Base-by-base conservation (phyloP, 2,329 filamentous ascomycete genomes). In the Talaromyces sp. region DNA sequence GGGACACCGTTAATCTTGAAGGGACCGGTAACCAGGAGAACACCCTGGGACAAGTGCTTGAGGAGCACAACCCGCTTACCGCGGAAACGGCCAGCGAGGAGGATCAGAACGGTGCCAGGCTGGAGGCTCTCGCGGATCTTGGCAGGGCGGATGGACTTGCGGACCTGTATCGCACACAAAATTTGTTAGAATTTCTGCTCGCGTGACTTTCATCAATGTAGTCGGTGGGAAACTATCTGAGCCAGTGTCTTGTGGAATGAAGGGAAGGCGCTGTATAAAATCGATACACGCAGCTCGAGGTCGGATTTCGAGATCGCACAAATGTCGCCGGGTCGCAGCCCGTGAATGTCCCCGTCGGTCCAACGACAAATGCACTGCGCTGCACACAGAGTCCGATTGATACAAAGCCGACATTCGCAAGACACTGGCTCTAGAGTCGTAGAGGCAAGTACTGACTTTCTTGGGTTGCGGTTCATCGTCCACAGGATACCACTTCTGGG, bases 1-100 rank as follows among this genome's bases (percentile, higher is more conserved):
- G 94, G 94, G 69, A 99, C 94, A 81, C 94, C 94, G 85, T 99
- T 99, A 84, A 99, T 89, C 89, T 97, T 99, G 90, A 97, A 99
- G 79, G 94, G 94, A 75, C 94, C 94, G 78, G 94, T 99, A 75
- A 99, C 92, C 79, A 99, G 91, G 80, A 99, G 92, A 70, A 97
- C 91, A 83, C 94, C 94, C 85, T 97, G 91, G 77, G 91, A 85
- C 77, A 99, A 92, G 81, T 89, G 87, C 88, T 97, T 97, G 80
- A 99, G 90, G 83, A 97, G 92, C 76, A 99, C 86, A 76, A 99
- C 94, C 79, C 94, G 94, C 92, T 99, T 99, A 86, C 94, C 94
- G 75, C 94, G 93, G 91, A 97, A 99, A 77, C 94, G 94, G 76
- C 94, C 94, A 80, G 94, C 94, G 79, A 99, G 92, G 79, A 99